Base-by-base conservation (phyloP, 2,329 filamentous ascomycete genomes). In the Alternaria hordeiaustralica region DNA sequence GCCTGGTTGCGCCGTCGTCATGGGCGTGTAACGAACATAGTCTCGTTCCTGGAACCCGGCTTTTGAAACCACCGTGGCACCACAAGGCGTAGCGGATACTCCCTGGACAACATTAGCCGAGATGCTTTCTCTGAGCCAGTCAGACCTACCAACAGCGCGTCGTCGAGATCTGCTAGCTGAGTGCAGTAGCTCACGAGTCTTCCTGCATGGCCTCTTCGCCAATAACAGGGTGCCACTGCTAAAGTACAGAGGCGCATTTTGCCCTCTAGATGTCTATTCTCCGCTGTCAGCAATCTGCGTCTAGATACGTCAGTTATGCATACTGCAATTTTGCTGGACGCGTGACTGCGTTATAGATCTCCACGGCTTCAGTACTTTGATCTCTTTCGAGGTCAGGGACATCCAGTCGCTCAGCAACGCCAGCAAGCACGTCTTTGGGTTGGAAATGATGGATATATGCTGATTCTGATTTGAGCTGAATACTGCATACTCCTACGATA, bases 41-140 rank as follows among this genome's bases (percentile, higher is more conserved):
- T 70, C 73, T 23, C 66, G 65, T 58, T 72, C 70, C 58, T 73
- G 66, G 55, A 76, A 77, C 25, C 72, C 75, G 41, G 73, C 73
- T 51, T 72, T 73, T n/a, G 59, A 63, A 11, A 70, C 67, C 5
- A 74, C 61, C 21, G 50, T 63, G 15, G 70, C 69, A 50, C 74
- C 73, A 56, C 65, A 68, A 21, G 73, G 71, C 18, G 71, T 71
- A 28, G 71, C 74, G 47, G 74, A 75, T 51, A 75, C 61, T 28
- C 71, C 71, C 66, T 70, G 46, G 47, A 45, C 20, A 15, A n/a
- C 30, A 49, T 60, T 57, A 64, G 46, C 28, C 6, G 20, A 43
- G 10, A 21, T 44, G 46, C 46, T 30, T 57, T 15, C 49, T 50
- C 45, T 47, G 60, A 51, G 50, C 20, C 12, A 26, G 36, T 41